Conservation (phyloP, 495 filamentous ascomycete species). For the Diplogelasinospora grovesii region DNA sequence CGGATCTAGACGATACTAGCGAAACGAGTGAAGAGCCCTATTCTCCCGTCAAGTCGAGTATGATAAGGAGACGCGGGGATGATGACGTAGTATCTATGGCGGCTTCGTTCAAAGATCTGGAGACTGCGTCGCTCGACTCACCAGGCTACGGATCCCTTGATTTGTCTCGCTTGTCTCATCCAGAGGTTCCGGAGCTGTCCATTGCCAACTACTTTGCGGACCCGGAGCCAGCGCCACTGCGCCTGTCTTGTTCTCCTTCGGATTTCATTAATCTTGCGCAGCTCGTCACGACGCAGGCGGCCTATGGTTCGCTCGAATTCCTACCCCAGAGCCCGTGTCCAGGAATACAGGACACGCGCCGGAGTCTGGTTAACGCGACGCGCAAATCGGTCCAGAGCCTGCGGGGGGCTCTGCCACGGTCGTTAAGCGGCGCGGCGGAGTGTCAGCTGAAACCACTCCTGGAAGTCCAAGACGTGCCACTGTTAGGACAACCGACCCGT, state of each 20-base stretch:
- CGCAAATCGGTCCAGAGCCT: slow-evolving; percentile 37
- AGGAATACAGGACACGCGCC: slow-evolving; percentile 20
- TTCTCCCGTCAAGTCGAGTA: slow-evolving; percentile 38
- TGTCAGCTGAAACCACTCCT: slow-evolving; percentile 41
- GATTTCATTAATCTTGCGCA: slow-evolving; percentile 54
- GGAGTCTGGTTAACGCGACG: slow-evolving; percentile 27
- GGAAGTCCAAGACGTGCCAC: slow-evolving; percentile 48
- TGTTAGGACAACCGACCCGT: slow-evolving; percentile 37
- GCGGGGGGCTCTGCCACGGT: slow-evolving; percentile 29
- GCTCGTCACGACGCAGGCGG: slow-evolving; percentile 55
- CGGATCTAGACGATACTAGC: slow-evolving; percentile 45
- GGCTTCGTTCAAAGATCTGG: slow-evolving; percentile 43
- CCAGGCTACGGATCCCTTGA: slow-evolving; percentile 33
- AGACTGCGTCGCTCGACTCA: slow-evolving; percentile 25
- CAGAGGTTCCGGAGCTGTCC: slow-evolving; percentile 36
- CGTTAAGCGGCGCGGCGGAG: slow-evolving; percentile 26
- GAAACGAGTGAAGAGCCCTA: slow-evolving; percentile 35
- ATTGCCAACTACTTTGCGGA: slow-evolving; percentile 44
- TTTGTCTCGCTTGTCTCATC: slow-evolving; percentile 31
- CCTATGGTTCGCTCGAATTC: slow-evolving; percentile 34
- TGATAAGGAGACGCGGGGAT: slow-evolving; percentile 30
- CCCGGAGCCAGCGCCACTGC: slow-evolving; percentile 37
- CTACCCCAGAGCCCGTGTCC: slow-evolving; percentile 3
- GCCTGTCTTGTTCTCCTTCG: slow-evolving; percentile 36
- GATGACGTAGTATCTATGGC: slow-evolving; percentile 42